Conservation (phyloP, 177 flowering plant species). For the Vitis hybrid region DNA sequence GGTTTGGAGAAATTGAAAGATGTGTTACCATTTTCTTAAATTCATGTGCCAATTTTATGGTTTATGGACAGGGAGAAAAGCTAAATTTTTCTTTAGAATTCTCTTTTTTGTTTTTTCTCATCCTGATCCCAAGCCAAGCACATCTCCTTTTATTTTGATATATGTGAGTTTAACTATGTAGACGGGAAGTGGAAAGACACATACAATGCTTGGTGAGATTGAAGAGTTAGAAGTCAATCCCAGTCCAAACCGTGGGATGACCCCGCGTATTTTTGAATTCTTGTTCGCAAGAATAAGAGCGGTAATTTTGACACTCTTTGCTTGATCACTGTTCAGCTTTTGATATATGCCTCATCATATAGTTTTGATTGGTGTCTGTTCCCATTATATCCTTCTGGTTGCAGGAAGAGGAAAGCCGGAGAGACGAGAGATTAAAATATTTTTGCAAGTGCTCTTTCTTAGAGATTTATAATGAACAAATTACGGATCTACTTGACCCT, state of each 20-base stretch:
- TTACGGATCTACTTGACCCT: slow-evolving; percentile 96
- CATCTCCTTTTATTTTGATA: not conserved
- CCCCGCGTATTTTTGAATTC: slow-evolving; percentile 92
- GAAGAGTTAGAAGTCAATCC: slow-evolving; percentile 71
- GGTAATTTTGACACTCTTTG: slow-evolving; percentile 37
- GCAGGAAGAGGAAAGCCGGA: slow-evolving; percentile 94
- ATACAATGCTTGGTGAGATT: slow-evolving; percentile 96
- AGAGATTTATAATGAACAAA: slow-evolving; percentile 98
- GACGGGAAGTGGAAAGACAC: slow-evolving; percentile 99
- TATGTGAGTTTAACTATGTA: slow-evolving; percentile 30
- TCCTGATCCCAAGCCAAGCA: not conserved
- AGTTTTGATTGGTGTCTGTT: not conserved
- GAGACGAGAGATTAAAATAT: slow-evolving; percentile 76
- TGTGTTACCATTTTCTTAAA: too few relatives aligned
- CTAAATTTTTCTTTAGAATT: not conserved
- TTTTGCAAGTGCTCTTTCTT: slow-evolving; percentile 95
- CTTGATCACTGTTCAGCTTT: slow-evolving; percentile 3
- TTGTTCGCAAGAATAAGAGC: slow-evolving; percentile 95
- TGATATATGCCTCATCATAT: not conserved
- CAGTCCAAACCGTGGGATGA: slow-evolving; percentile 90
- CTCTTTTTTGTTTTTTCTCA: not conserved
- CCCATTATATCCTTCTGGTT: slow-evolving; percentile 19
- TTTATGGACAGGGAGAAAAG: too few relatives aligned
- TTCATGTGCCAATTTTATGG: too few relatives aligned
- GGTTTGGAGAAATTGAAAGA: too few relatives aligned